These are phyloP conservation scores for Polytrichum formosum DNA, from an alignment of 225 moss, liverwort and hornwort species.

Conservation along the genomic window DNA sequence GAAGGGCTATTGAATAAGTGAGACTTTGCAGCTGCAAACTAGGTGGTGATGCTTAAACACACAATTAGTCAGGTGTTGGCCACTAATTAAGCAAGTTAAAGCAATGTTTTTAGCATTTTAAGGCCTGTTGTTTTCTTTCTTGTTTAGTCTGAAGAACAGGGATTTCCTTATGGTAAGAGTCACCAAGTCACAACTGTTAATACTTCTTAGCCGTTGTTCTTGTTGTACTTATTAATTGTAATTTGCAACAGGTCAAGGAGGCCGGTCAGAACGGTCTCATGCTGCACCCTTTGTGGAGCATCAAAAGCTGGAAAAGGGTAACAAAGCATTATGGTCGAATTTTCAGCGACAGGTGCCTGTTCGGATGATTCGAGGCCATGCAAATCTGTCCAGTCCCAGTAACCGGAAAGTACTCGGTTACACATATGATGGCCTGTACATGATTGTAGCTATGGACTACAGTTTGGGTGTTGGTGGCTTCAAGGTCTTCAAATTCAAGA, in stretches of 20 bases:
- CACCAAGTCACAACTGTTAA: too few species aligned
- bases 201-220: too few species aligned
- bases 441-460: slow-evolving; percentile 17
- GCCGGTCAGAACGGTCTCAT: slow-evolving; percentile 43
- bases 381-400: slow-evolving; percentile 7
- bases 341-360: slow-evolving; percentile 43
- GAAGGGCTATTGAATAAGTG: too few species aligned
- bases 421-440: slow-evolving; percentile 49
- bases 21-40: too few species aligned
- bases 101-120: too few species aligned
- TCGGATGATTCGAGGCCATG: slow-evolving; percentile 49
- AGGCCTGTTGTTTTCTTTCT: too few species aligned
- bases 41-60: too few species aligned
- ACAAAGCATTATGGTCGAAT: slow-evolving; percentile 43
- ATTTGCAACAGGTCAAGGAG: slow-evolving; percentile 51
- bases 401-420: slow-evolving; percentile 31
- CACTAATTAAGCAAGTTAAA: too few species aligned
- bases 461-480: slow-evolving; percentile 25
- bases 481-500: slow-evolving; percentile 30
- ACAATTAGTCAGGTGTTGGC: too few species aligned
- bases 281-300: slow-evolving; percentile 34
- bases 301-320: slow-evolving; percentile 45
- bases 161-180: too few species aligned
- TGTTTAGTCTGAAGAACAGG: too few species aligned
- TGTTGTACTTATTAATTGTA: too few species aligned